Evolutionary conservation across 345 rosid species (phyloP).

Genomic region (Salix exigua): DNA sequence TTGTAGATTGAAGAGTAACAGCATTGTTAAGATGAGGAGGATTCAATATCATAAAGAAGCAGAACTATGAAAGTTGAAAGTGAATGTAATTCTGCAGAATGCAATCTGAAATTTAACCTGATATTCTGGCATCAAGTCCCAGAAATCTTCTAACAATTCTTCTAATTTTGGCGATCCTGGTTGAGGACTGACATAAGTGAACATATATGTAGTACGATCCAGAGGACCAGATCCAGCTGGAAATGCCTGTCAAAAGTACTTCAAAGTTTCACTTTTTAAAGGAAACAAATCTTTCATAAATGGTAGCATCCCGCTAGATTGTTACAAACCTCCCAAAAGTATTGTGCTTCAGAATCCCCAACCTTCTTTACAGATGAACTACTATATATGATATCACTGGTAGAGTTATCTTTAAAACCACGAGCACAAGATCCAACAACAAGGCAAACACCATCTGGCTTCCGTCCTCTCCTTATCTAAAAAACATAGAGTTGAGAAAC

Average conservation of each 20-base stretch:
- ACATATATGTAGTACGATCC: conserved; percentile 97
- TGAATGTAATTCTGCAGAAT: background rate
- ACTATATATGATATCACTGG: conserved; percentile 84
- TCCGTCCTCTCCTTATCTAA: conserved; percentile 73
- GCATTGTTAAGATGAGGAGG: background rate
- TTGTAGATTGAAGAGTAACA: background rate
- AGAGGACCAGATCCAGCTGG: conserved; percentile 88
- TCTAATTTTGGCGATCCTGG: conserved; percentile 70
- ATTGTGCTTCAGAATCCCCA: conserved; percentile 66
- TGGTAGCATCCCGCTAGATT: conserved; percentile 1
- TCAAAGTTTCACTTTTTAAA: conserved; percentile 10
- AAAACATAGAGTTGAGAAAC: conserved; percentile 10
- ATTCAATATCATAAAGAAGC: conserved; percentile 4
- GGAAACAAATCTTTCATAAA: background rate
- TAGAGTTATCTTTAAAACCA: conserved; percentile 67
- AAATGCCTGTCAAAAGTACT: conserved; percentile 61
- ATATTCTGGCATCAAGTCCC: conserved; percentile 88
- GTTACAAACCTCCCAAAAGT: conserved; percentile 84
- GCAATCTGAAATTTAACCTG: conserved; percentile 47
- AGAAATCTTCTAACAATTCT: conserved; percentile 78
- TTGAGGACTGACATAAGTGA: conserved; percentile 84
- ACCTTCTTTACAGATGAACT: conserved; percentile 64
- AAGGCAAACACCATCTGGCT: conserved; percentile 95
- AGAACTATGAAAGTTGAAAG: conserved; percentile 1
- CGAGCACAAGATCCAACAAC: conserved; percentile 95